phyloP scores from a whole-genome alignment of 2,329 filamentous ascomycete species.

The Calcarisporium arbuscula region DNA sequence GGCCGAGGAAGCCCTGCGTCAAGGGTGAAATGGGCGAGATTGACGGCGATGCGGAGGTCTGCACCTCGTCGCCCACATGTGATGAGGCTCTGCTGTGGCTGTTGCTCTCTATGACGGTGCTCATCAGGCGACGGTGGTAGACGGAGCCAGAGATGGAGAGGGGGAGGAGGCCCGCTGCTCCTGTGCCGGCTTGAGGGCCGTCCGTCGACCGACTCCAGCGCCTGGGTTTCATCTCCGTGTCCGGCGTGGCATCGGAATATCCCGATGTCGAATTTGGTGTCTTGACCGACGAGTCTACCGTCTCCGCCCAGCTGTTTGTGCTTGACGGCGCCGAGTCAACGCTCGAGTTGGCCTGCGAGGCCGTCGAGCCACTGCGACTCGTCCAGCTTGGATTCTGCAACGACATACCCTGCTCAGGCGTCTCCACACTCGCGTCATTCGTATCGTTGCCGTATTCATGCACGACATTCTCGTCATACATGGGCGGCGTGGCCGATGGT shows the following conservation, averaged over 20 bases:
- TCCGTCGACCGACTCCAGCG: conserved; percentile 22
- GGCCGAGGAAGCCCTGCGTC: conserved; percentile 8
- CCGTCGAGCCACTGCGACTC: conserved; percentile 19
- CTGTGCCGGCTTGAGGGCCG: conserved; percentile 4
- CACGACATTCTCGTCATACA: conserved; percentile 46
- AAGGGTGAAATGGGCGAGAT: no score
- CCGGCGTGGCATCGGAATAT: conserved; percentile 9
- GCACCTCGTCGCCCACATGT: conserved; percentile 6
- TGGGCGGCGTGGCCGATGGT: conserved; percentile 13
- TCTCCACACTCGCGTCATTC: conserved; percentile 27
- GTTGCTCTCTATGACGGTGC: conserved; percentile 20
- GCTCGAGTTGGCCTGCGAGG: conserved; percentile 16
- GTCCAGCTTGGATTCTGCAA: conserved; percentile 12
- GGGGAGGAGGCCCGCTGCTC: conserved; percentile 7
- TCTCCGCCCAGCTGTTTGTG: conserved; percentile 18
- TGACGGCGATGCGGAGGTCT: no score
- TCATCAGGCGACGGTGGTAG: conserved; percentile 21
- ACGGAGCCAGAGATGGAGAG: conserved; percentile 18
- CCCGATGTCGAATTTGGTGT: conserved; percentile 16
- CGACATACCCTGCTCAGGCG: conserved; percentile 2
- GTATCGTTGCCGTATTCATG: conserved; percentile 50
- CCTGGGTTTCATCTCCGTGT: conserved; percentile 14
- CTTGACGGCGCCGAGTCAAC: conserved; percentile 21
- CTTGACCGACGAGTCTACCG: conserved; percentile 18
- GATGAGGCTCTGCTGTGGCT: conserved; percentile 15